These are phyloP conservation scores for Insectozyma bohioensis DNA, from an alignment of 1,139 yeast species.

Conservation along the genomic window DNA sequence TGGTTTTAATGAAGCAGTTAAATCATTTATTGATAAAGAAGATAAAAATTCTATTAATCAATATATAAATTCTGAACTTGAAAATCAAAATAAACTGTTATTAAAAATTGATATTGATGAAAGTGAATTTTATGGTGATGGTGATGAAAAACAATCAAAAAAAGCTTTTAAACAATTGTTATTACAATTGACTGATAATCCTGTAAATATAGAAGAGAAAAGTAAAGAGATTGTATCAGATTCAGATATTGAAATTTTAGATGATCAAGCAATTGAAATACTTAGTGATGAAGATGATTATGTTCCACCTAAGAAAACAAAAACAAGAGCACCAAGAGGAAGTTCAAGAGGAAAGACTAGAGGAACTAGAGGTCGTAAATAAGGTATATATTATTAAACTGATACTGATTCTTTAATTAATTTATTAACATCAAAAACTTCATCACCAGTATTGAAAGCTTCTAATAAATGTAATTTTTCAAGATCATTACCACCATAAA, in stretches of 20 bases:
- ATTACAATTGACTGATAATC: slow-evolving; percentile 22
- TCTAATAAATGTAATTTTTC: slow-evolving; percentile 55
- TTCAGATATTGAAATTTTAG: slow-evolving; percentile 14
- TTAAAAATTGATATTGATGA: slow-evolving; percentile 42
- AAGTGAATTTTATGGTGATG: slow-evolving; percentile 24
- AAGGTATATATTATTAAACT: slow-evolving; percentile 1
- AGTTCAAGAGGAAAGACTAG: slow-evolving; percentile 5
- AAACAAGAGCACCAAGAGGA: slow-evolving; percentile 4
- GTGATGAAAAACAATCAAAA: slow-evolving; percentile 27
- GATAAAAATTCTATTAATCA: slow-evolving; percentile 70
- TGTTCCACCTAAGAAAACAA: slow-evolving; percentile 8
- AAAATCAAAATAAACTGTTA: slow-evolving; percentile 58
- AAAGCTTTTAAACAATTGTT: slow-evolving; percentile 30
- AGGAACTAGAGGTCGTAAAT: slow-evolving; percentile 3
- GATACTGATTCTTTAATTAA: slow-evolving; percentile 74
- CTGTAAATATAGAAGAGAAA: slow-evolving; percentile 5
- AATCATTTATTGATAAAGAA: slow-evolving; percentile 74
- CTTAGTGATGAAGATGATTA: slow-evolving; percentile 17
- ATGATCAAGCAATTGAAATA: slow-evolving; percentile 10
- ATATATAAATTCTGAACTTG: slow-evolving; percentile 68
- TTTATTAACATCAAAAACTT: slow-evolving; percentile 60
- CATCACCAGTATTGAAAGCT: slow-evolving; percentile 69
- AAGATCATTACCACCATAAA: slow-evolving; percentile 63
- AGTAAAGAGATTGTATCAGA: slow-evolving; percentile 10
- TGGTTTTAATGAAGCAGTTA: slow-evolving; percentile 74